These are phyloP conservation scores for Aspergillus nidulans DNA, from an alignment of 495 filamentous ascomycete species.

Conservation along the genomic window DNA sequence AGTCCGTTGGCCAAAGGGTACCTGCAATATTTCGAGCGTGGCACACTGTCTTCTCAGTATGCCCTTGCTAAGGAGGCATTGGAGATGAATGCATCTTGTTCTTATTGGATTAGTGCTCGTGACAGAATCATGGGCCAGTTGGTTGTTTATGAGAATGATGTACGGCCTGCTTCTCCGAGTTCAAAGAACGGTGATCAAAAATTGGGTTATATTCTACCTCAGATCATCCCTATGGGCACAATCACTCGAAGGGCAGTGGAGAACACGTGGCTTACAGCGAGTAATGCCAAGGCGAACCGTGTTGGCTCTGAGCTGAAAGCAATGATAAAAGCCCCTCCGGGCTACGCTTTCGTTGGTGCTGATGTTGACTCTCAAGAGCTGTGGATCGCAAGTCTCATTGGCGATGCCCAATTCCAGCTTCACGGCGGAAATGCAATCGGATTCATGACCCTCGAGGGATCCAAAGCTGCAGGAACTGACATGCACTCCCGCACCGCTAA, in stretches of 20 bases:
- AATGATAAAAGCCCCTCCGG: constrained; percentile 88
- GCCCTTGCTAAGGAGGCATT: constrained; percentile 87
- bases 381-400: constrained; percentile 95
- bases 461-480: constrained; percentile 89
- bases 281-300: constrained; percentile 91
- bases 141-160: constrained; percentile 77
- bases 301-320: constrained; percentile 97
- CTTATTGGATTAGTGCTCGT: constrained; percentile 96
- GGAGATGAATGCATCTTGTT: constrained; percentile 97
- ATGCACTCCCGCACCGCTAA: constrained; percentile 89
- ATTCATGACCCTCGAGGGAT: constrained; percentile 98
- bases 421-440: constrained; percentile 96
- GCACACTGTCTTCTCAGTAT: constrained; percentile 79
- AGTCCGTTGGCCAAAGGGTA: constrained; percentile 90
- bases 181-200: constrained; percentile 21
- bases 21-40: constrained; percentile 84
- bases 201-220: constrained; percentile 91
- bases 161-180: constrained; percentile 20
- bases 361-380: constrained; percentile 99
- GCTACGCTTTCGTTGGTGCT: constrained; percentile 90
- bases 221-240: constrained; percentile 98
- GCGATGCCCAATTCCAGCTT: constrained; percentile 87
- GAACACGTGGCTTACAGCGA: constrained; percentile 96
- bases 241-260: constrained; percentile 96
- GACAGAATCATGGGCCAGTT: constrained; percentile 90